Evolutionary conservation across 1,139 yeast species (phyloP).

Genomic region (Candida sanyaensis): DNA sequence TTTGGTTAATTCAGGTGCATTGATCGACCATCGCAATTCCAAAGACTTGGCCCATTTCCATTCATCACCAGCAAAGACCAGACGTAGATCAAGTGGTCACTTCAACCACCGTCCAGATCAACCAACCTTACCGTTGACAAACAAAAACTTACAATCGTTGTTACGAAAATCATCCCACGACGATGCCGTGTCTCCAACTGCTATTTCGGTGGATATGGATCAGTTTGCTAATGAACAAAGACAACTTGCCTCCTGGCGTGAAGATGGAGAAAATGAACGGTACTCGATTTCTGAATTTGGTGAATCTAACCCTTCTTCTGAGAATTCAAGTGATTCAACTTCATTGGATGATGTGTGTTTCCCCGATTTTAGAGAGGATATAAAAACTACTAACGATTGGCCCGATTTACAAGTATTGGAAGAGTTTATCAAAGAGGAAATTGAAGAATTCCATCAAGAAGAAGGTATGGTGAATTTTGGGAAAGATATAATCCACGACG

Average conservation of each 20-base stretch:
- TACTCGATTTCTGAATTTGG: conserved; percentile 42
- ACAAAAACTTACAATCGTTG: conserved; percentile 35
- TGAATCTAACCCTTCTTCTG: conserved; percentile 70
- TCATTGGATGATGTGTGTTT: conserved; percentile 89
- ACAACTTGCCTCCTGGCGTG: conserved; percentile 22
- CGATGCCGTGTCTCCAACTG: conserved; percentile 19
- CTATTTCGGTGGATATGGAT: conserved; percentile 44
- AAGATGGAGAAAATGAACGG: conserved; percentile 20
- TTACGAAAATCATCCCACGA: conserved; percentile 14
- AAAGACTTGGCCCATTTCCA: conserved; percentile 32
- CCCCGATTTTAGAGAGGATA: conserved; percentile 51
- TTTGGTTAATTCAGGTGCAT: conserved; percentile 22
- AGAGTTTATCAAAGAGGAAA: conserved; percentile 76
- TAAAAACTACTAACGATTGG: conserved; percentile 49
- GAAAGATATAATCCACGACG: conserved; percentile 20
- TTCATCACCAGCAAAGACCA: conserved; percentile 34
- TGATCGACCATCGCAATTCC: conserved; percentile 35
- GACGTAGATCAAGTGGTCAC: conserved; percentile 25
- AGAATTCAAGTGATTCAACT: conserved; percentile 68
- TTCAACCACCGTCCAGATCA: neutral
- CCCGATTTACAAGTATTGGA: conserved; percentile 77
- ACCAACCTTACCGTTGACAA: conserved; percentile 38
- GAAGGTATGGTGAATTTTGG: conserved; percentile 26
- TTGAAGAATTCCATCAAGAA: conserved; percentile 14
- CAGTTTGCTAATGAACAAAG: conserved; percentile 38